Percentiles rank a stretch among this genome's conserved stretches.
phyloP scores from a whole-genome alignment of 306 rosid species.

The apple (Malus domestica) region ASM211411v1 NC_041799.1:36409001-36409500 shows the following conservation, averaged over 20 bases:
- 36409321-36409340: background rate
- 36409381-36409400: conserved; percentile 9
- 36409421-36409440: background rate
- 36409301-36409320: background rate
- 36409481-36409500: background rate
- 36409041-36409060: too few relatives aligned
- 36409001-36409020: too few relatives aligned
- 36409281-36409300: background rate
- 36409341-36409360: conserved; percentile 10
- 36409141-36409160: too few relatives aligned
- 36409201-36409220: too few relatives aligned
- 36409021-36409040: too few relatives aligned
- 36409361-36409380: conserved; percentile 16
- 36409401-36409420: background rate
- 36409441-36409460: too few relatives aligned
- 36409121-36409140: too few relatives aligned
- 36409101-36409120: too few relatives aligned
- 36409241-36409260: background rate
- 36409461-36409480: background rate
- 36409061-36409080: too few relatives aligned
- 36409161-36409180: too few relatives aligned
- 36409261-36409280: background rate
- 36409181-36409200: rapidly evolving
- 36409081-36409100: too few relatives aligned
- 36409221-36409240: background rate